Evolutionary conservation across 345 rosid genomes (phyloP).

Genomic region (Ceriops zippeliana): DNA sequence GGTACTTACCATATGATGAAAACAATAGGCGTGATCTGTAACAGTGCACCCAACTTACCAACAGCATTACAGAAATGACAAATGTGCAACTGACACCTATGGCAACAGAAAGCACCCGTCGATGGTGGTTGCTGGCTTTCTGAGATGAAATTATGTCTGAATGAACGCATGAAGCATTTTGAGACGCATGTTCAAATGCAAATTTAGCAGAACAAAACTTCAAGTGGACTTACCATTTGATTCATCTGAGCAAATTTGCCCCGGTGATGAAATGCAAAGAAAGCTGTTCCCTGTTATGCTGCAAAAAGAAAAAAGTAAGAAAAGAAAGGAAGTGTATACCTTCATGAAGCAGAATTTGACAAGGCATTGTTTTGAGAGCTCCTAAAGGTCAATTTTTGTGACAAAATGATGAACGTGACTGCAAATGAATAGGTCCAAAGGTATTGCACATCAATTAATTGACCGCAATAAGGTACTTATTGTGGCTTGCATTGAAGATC

Average conservation of each 20-base stretch:
- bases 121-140: conserved; percentile 35
- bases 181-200: conserved; percentile 3
- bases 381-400: not conserved
- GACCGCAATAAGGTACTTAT: no score
- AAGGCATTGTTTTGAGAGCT: not conserved
- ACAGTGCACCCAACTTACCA: conserved; percentile 77
- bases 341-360: conserved; percentile 9
- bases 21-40: conserved; percentile 59
- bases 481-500: no score
- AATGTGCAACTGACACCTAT: conserved; percentile 63
- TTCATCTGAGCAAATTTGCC: conserved; percentile 47
- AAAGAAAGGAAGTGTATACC: not conserved
- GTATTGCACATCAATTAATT: no score
- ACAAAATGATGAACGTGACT: not conserved
- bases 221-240: conserved; percentile 49
- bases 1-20: conserved; percentile 54
- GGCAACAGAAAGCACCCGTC: conserved; percentile 63
- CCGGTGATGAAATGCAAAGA: conserved; percentile 54
- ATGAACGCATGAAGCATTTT: conserved; percentile 3
- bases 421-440: no score
- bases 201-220: conserved; percentile 5
- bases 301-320: conserved; percentile 2
- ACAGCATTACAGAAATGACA: conserved; percentile 57
- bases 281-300: conserved; percentile 69
- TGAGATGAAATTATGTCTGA: conserved; percentile 43